These are phyloP conservation scores for Diaporthe capsici DNA, from an alignment of 2,329 filamentous ascomycete genomes.

Conservation along the genomic window DNA sequence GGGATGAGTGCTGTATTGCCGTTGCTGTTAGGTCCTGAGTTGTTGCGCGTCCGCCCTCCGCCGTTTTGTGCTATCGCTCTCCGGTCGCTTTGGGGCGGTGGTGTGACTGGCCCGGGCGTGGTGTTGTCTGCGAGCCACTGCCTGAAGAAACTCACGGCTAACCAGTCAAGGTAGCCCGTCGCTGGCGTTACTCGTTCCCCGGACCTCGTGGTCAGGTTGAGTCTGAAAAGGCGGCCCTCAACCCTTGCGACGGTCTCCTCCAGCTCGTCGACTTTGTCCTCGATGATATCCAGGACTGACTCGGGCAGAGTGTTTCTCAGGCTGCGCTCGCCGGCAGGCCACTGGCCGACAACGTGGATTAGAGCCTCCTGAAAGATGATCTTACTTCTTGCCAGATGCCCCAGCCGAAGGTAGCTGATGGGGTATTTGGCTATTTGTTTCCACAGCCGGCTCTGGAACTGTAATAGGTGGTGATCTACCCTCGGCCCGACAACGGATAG, in stretches of 20 bases:
- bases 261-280: constrained; percentile 94
- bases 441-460: constrained; percentile 92
- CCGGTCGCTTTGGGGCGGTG: constrained; percentile 44
- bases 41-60: constrained; percentile 28
- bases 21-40: constrained; percentile 47
- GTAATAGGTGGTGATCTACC: constrained; percentile 92
- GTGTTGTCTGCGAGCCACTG: constrained; percentile 96
- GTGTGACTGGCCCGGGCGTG: constrained; percentile 71
- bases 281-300: constrained; percentile 87
- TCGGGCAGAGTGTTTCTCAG: constrained; percentile 81
- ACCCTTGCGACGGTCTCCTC: constrained; percentile 85
- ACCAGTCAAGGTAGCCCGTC: constrained; percentile 90
- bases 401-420: constrained; percentile 90
- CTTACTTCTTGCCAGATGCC: constrained; percentile 86
- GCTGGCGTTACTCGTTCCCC: constrained; percentile 87
- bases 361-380: constrained; percentile 90
- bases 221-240: constrained; percentile 85
- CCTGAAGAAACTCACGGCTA: constrained; percentile 87
- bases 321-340: constrained; percentile 85
- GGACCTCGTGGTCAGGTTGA: constrained; percentile 82
- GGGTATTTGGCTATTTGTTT: constrained; percentile 98
- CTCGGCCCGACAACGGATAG: constrained; percentile 88
- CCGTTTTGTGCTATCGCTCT: constrained; percentile 38
- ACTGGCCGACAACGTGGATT: constrained; percentile 94
- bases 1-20: constrained; percentile 43